These are phyloP conservation scores for Arachis monticola DNA, from an alignment of 331 rosid genomes.

Conservation along the genomic window DNA sequence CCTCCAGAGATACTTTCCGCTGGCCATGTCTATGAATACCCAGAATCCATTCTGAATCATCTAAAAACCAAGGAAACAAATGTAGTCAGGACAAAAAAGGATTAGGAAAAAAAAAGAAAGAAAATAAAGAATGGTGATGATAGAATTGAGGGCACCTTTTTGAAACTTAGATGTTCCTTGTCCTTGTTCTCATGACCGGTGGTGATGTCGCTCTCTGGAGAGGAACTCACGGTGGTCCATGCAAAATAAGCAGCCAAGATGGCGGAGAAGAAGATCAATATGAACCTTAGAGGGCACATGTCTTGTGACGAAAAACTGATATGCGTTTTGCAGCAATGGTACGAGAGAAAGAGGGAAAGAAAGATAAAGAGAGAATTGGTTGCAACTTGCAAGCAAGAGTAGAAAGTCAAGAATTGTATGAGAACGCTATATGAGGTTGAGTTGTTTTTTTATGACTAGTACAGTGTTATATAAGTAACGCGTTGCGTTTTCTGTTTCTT, in stretches of 20 bases:
- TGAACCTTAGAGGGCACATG: slow-evolving; percentile 86
- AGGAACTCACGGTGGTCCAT: slow-evolving; percentile 61
- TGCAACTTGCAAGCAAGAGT: neutral
- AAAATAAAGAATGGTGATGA: neutral
- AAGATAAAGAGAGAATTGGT: neutral
- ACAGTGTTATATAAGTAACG: slow-evolving; percentile 2
- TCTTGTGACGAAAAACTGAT: slow-evolving; percentile 6
- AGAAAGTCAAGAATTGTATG: slow-evolving; percentile 22
- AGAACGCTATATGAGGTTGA: slow-evolving; percentile 16
- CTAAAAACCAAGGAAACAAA: slow-evolving; percentile 45
- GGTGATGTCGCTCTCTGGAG: slow-evolving; percentile 34
- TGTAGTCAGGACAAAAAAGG: neutral
- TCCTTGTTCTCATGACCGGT: slow-evolving; percentile 6
- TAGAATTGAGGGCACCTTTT: slow-evolving; percentile 40
- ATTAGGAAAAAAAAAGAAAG: neutral
- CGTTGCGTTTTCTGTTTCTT: slow-evolving; percentile 12
- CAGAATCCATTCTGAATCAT: slow-evolving; percentile 57
- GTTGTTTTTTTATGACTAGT: slow-evolving; percentile 21
- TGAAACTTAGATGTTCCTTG: slow-evolving; percentile 37
- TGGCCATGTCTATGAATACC: slow-evolving; percentile 76
- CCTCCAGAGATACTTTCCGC: slow-evolving; percentile 76
- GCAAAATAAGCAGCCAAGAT: slow-evolving; percentile 65
- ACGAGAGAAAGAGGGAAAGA: neutral
- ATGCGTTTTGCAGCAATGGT: neutral
- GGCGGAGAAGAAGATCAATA: slow-evolving; percentile 75